These are phyloP conservation scores for Forsythia suspensa DNA, from an alignment of 257 asterid species.

Conservation along the genomic window DNA sequence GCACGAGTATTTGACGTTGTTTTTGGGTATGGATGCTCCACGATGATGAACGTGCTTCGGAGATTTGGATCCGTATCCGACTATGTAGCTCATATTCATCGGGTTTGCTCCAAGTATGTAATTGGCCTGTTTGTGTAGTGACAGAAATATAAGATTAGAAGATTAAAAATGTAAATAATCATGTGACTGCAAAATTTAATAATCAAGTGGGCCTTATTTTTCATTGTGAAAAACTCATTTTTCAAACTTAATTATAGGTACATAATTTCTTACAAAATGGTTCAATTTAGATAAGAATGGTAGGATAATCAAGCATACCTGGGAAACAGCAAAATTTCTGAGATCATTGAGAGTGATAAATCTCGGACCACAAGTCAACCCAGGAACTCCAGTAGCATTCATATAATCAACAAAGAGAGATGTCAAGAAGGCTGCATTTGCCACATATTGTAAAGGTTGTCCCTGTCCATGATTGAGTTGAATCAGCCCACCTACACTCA, in stretches of 20 bases:
- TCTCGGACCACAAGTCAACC: constrained; percentile 67
- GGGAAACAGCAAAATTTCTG: constrained; percentile 66
- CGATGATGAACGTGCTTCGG: constrained; percentile 88
- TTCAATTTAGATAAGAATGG: background rate
- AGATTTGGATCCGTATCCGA: constrained; percentile 63
- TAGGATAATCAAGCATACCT: constrained; percentile 38
- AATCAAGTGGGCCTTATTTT: too few relatives aligned
- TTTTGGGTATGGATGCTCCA: constrained; percentile 72
- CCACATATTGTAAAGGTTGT: constrained; percentile 71
- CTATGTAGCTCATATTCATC: constrained; percentile 74
- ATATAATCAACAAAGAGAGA: constrained; percentile 81
- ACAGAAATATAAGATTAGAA: background rate
- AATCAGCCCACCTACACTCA: constrained; percentile 65
- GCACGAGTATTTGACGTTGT: constrained; percentile 60
- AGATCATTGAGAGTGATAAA: constrained; percentile 41
- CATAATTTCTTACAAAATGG: too few relatives aligned
- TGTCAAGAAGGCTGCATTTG: constrained; percentile 84
- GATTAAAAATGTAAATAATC: background rate
- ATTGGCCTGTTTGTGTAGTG: constrained; percentile 40
- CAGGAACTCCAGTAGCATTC: constrained; percentile 68
- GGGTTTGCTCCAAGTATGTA: constrained; percentile 83
- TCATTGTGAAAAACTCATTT: too few relatives aligned
- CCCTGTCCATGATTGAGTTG: constrained; percentile 55
- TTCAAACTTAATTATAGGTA: too few relatives aligned
- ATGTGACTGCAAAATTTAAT: background rate